Conservation (phyloP, 257 asterid genomes). For the Solanum medicagineum region DNA sequence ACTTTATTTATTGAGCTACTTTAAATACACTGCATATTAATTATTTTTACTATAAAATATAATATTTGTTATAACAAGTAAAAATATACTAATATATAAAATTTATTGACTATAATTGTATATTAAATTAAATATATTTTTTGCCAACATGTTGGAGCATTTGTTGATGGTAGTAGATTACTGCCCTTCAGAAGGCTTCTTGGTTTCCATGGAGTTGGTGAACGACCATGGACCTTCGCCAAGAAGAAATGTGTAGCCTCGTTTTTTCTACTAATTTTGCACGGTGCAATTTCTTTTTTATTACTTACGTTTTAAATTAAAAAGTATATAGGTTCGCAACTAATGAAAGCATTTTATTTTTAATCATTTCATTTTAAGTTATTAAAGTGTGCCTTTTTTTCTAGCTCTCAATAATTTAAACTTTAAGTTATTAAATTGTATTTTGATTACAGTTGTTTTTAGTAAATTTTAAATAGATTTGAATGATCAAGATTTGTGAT, state of each 20-base stretch:
- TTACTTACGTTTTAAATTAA: too few species aligned
- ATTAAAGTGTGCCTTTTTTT: too few species aligned
- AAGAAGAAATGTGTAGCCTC: background rate
- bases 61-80: background rate
- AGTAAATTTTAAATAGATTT: too few species aligned
- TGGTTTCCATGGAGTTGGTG: background rate
- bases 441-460: too few species aligned
- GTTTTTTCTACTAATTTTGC: background rate
- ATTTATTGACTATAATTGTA: background rate
- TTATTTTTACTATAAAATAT: background rate
- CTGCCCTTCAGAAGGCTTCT: background rate
- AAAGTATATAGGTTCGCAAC: too few species aligned
- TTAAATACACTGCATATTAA: background rate
- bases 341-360: too few species aligned
- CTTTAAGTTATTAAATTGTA: too few species aligned
- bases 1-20: accelerated
- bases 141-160: background rate
- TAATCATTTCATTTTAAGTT: too few species aligned
- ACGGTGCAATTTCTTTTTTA: background rate
- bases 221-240: background rate
- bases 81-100: background rate
- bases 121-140: background rate
- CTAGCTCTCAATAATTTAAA: too few species aligned
- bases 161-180: background rate
- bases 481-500: too few species aligned